phyloP scores from a whole-genome alignment of 495 filamentous ascomycete species.

The Lasiosphaeria miniovina region DNA sequence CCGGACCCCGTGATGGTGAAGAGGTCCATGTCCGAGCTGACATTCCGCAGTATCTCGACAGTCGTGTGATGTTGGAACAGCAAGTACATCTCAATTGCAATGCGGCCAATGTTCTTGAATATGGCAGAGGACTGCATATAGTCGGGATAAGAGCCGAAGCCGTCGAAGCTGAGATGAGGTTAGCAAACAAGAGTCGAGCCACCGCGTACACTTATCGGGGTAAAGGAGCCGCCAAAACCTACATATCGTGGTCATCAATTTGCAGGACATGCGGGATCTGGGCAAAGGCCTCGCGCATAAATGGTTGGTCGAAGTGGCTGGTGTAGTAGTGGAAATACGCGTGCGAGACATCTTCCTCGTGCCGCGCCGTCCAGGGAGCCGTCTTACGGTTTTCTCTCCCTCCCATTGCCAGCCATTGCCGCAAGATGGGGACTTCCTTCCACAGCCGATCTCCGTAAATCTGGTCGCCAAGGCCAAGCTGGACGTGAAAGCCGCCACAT shows the following conservation, averaged over 20 bases:
- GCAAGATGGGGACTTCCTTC: constrained; percentile 89
- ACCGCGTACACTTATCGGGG: background rate
- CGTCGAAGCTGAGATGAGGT: constrained; percentile 70
- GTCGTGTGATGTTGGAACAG: constrained; percentile 98
- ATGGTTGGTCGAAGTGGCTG: constrained; percentile 93
- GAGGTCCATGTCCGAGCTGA: constrained; percentile 79
- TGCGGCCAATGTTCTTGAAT: constrained; percentile 96
- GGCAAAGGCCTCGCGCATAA: constrained; percentile 89
- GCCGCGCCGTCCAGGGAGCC: constrained; percentile 82
- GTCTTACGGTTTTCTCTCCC: constrained; percentile 92
- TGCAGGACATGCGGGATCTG: constrained; percentile 94
- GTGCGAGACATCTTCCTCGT: constrained; percentile 92
- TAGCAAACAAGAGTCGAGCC: constrained; percentile 5
- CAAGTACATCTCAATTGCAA: constrained; percentile 99
- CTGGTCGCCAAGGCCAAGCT: constrained; percentile 88
- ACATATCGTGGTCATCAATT: constrained; percentile 98
- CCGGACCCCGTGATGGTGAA: constrained; percentile 96
- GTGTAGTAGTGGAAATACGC: constrained; percentile 99
- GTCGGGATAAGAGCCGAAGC: constrained; percentile 95
- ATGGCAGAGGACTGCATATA: constrained; percentile 97
- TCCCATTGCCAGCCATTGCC: constrained; percentile 87
- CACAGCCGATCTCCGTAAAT: constrained; percentile 95
- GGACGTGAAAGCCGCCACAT: constrained; percentile 90
- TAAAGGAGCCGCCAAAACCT: constrained; percentile 38
- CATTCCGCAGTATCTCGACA: constrained; percentile 83